These are phyloP conservation scores for Rosa hybrid DNA, from an alignment of 331 rosid species.

Conservation along the genomic window DNA sequence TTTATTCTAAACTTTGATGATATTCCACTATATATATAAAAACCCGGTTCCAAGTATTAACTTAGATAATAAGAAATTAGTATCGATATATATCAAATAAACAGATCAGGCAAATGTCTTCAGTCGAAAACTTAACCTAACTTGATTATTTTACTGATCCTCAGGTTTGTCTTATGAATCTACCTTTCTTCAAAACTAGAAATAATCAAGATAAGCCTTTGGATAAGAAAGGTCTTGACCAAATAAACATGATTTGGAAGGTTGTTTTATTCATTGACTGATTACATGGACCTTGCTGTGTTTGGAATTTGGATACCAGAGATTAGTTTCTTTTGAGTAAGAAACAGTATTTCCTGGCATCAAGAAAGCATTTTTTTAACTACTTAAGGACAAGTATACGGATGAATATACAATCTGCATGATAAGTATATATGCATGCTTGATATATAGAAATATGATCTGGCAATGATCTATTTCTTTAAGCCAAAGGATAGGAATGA, in stretches of 20 bases:
- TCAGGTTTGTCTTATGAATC: conserved; percentile 7
- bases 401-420: conserved; percentile 13
- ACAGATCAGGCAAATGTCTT: neutral
- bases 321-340: neutral
- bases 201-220: neutral
- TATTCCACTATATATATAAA: neutral
- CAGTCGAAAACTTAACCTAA: neutral
- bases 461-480: neutral
- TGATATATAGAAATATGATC: neutral
- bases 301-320: conserved; percentile 22
- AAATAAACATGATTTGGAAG: neutral
- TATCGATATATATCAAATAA: neutral
- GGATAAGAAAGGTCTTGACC: conserved; percentile 12
- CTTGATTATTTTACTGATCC: conserved; percentile 7
- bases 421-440: neutral
- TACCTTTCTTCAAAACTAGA: conserved; percentile 1
- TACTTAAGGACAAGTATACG: neutral
- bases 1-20: neutral
- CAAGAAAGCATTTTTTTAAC: neutral
- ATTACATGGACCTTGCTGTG: neutral
- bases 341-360: neutral
- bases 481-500: neutral
- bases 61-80: neutral
- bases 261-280: conserved; percentile 20
- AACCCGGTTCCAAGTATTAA: neutral